phyloP scores from a whole-genome alignment of 2,329 filamentous ascomycete species.

The Lecanicillium sp. region DNA sequence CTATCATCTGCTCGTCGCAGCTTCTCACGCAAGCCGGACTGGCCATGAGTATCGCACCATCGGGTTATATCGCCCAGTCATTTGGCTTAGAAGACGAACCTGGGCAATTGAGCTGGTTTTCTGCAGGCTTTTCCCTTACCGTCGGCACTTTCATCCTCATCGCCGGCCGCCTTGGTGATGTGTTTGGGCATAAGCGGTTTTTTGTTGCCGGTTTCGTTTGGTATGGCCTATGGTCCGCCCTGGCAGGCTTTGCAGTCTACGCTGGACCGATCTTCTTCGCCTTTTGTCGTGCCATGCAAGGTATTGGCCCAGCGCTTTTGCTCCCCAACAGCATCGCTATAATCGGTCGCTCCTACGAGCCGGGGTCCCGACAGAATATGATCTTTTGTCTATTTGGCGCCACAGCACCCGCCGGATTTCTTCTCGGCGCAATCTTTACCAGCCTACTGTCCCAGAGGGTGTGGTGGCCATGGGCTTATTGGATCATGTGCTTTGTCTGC shows the following conservation, averaged over 20 bases:
- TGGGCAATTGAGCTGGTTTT: constrained; percentile 40
- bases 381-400: constrained; percentile 27
- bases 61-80: constrained; percentile 34
- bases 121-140: constrained; percentile 44
- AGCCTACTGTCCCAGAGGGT: constrained; percentile 19
- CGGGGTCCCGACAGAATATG: constrained; percentile 25
- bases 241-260: constrained; percentile 29
- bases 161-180: constrained; percentile 43
- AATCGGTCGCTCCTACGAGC: constrained; percentile 41
- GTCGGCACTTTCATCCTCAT: constrained; percentile 46
- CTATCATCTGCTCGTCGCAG: constrained; percentile 15
- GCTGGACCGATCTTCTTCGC: constrained; percentile 34
- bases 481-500: constrained; percentile 24
- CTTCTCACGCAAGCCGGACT: constrained; percentile 15
- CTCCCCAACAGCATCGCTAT: constrained; percentile 51
- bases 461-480: constrained; percentile 38
- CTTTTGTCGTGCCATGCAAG: constrained; percentile 40
- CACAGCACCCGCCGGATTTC: constrained; percentile 22
- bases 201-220: constrained; percentile 43
- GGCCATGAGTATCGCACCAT: constrained; percentile 13
- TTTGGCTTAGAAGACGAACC: constrained; percentile 32
- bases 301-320: constrained; percentile 45
- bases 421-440: constrained; percentile 20
- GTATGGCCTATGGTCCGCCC: constrained; percentile 39
- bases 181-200: constrained; percentile 43